Conservation (phyloP, 805 yeast species). For the Brettanomyces naardenensis region DNA sequence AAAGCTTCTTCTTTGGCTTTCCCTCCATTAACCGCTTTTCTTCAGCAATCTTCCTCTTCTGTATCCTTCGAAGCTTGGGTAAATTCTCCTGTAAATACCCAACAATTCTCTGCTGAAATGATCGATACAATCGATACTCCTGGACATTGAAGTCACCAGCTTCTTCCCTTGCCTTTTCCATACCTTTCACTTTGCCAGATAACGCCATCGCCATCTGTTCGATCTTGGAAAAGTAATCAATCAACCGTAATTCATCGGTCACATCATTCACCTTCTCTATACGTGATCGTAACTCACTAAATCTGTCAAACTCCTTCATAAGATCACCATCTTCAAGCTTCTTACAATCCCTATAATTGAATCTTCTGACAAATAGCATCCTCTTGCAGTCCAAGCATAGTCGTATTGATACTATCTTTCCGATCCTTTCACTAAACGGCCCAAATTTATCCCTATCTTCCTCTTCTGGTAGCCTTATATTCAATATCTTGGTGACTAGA, state of each 20-base stretch:
- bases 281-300: constrained; percentile 17
- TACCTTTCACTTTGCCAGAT: constrained; percentile 19
- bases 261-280: constrained; percentile 26
- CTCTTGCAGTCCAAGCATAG: constrained; percentile 67
- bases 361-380: constrained; percentile 47
- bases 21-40: constrained; percentile 5
- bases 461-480: constrained; percentile 1
- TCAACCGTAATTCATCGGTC: constrained; percentile 33
- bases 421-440: constrained; percentile 8
- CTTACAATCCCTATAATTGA: constrained; percentile 33
- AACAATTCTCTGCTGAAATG: constrained; percentile 51
- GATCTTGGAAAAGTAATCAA: constrained; percentile 41
- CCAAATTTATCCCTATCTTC: not conserved
- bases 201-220: constrained; percentile 42
- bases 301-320: constrained; percentile 28
- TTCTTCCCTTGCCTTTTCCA: not conserved
- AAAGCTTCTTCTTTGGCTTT: constrained; percentile 19
- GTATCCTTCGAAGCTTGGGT: constrained; percentile 54
- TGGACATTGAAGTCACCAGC: constrained; percentile 18
- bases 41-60: constrained; percentile 24
- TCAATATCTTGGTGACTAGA: constrained; percentile 31
- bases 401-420: constrained; percentile 33
- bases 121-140: constrained; percentile 39
- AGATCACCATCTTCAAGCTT: constrained; percentile 27
- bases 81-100: constrained; percentile 61